Conservation (phyloP, 2,329 filamentous ascomycete species). For the Talaromyces sp. region DNA sequence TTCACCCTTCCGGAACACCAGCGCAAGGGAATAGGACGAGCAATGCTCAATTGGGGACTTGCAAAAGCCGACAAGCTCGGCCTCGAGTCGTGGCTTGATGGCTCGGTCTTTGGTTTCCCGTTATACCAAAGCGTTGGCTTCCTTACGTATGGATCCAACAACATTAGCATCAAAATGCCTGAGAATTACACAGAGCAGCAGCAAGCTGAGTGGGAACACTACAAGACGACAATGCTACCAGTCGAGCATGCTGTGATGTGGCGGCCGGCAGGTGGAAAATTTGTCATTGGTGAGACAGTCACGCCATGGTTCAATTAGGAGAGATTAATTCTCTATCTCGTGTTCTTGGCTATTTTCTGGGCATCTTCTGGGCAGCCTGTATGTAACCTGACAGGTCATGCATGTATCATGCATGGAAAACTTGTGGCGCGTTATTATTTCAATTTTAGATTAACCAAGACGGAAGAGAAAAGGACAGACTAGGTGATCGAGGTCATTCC, state of each 20-base stretch:
- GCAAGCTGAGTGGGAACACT: constrained; percentile 12
- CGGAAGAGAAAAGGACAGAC: background rate
- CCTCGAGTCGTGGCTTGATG: constrained; percentile 13
- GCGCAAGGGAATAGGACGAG: constrained; percentile 5
- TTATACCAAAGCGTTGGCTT: constrained; percentile 12
- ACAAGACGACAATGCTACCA: constrained; percentile 7
- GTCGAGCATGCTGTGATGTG: constrained; percentile 14
- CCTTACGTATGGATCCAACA: constrained; percentile 12
- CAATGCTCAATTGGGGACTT: constrained; percentile 12
- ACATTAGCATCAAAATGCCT: constrained; percentile 3
- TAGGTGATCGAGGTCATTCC: background rate
- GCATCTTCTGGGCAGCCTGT: background rate
- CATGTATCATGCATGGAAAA: background rate
- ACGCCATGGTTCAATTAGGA: constrained; percentile 9
- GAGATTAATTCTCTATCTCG: background rate
- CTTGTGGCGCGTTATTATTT: background rate
- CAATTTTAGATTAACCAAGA: background rate
- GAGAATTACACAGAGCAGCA: constrained; percentile 3
- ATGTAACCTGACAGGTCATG: background rate
- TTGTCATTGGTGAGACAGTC: constrained; percentile 15
- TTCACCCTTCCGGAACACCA: constrained; percentile 12
- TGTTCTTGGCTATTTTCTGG: background rate
- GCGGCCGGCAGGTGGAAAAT: constrained; percentile 6
- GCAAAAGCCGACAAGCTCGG: constrained; percentile 10
- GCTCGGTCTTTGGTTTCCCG: constrained; percentile 1